Conservation (phyloP, 495 filamentous ascomycete species). For the Penicillium coprophilum region DNA sequence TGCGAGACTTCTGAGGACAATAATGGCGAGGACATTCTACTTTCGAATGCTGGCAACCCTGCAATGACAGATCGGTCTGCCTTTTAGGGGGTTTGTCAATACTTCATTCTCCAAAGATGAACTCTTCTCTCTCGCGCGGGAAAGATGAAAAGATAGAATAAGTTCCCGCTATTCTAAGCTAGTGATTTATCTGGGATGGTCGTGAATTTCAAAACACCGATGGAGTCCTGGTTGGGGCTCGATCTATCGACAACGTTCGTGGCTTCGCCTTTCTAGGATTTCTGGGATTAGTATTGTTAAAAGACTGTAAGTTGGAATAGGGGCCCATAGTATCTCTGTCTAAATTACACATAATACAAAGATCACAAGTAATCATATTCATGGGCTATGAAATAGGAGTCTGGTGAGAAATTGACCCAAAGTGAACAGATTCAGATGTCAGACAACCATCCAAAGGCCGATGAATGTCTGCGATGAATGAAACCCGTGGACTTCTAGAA, state of each 20-base stretch:
- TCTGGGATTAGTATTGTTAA: neutral
- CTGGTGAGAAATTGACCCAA: neutral
- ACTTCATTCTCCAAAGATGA: neutral
- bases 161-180: conserved; percentile 29
- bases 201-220: conserved; percentile 50
- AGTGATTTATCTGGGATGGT: conserved; percentile 46
- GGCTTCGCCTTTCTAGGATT: neutral
- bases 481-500: neutral
- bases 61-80: neutral
- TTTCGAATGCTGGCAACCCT: neutral
- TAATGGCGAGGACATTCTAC: neutral
- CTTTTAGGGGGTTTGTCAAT: neutral
- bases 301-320: neutral
- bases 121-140: neutral
- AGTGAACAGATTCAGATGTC: neutral
- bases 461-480: neutral
- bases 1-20: conserved; percentile 39
- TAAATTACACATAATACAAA: neutral
- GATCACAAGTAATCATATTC: neutral
- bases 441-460: neutral
- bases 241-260: conserved; percentile 46
- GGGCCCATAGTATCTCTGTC: neutral
- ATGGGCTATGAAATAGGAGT: neutral
- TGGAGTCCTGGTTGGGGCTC: conserved; percentile 49
- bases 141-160: neutral